Conservation (phyloP, 2,329 filamentous ascomycete species). For the Pseudogymnoascus sp. region DNA sequence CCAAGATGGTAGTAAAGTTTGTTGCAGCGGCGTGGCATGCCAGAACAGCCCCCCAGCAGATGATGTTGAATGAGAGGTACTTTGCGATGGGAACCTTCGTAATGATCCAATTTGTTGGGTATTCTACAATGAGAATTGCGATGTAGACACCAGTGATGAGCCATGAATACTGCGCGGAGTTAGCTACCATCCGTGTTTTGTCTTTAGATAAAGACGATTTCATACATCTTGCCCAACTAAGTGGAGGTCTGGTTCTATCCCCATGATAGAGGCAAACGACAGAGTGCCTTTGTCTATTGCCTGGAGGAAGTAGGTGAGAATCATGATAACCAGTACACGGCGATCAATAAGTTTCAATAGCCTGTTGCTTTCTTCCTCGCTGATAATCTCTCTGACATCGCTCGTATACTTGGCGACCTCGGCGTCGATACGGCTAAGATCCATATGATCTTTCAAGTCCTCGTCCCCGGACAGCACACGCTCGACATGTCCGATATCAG, state of each 20-base stretch:
- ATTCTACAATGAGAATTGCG: constrained; percentile 30
- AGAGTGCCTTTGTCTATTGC: constrained; percentile 63
- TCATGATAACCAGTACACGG: constrained; percentile 63
- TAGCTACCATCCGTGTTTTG: constrained; percentile 12
- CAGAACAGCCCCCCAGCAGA: constrained; percentile 53
- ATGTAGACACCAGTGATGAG: constrained; percentile 70
- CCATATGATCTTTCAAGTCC: constrained; percentile 45
- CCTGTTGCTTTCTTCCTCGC: constrained; percentile 51
- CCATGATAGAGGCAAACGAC: constrained; percentile 58
- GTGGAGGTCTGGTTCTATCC: constrained; percentile 38
- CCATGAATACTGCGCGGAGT: constrained; percentile 54
- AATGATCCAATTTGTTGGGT: constrained; percentile 18
- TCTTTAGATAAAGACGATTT: not conserved
- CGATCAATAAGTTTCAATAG: constrained; percentile 61
- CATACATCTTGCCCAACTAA: constrained; percentile 22
- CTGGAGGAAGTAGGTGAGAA: constrained; percentile 67
- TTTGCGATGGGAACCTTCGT: constrained; percentile 54
- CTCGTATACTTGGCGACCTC: constrained; percentile 66
- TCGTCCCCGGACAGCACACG: constrained; percentile 36
- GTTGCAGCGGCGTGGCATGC: constrained; percentile 54
- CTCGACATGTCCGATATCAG: constrained; percentile 39
- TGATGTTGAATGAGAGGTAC: constrained; percentile 52
- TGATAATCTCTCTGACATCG: constrained; percentile 49
- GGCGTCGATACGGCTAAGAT: constrained; percentile 57
- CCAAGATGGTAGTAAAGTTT: constrained; percentile 55